Evolutionary conservation across 2,329 filamentous ascomycete genomes (phyloP).

Genomic region (Colletotrichum tanaceti): DNA sequence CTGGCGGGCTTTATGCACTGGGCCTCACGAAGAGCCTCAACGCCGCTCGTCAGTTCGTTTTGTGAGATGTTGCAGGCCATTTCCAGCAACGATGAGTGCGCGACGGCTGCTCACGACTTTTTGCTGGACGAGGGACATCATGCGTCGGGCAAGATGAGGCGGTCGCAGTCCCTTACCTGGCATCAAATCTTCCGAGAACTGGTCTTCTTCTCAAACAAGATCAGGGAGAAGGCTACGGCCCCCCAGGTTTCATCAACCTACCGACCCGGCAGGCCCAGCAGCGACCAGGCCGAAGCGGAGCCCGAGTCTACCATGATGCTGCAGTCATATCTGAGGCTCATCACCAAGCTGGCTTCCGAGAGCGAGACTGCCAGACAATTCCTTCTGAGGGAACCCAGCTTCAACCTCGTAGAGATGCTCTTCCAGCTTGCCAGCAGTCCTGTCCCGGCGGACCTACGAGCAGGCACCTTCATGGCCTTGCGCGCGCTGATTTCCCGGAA

Average conservation of each 20-base stretch:
- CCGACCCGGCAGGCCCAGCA: constrained; percentile 69
- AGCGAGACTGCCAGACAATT: constrained; percentile 79
- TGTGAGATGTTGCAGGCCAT: constrained; percentile 96
- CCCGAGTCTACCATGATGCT: constrained; percentile 97
- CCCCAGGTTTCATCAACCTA: constrained; percentile 63
- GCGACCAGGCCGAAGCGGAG: constrained; percentile 80
- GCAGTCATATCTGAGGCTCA: constrained; percentile 89
- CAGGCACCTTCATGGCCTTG: constrained; percentile 84
- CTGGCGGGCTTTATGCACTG: constrained; percentile 95
- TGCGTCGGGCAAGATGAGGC: constrained; percentile 80
- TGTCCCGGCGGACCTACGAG: constrained; percentile 81
- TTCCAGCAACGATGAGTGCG: constrained; percentile 83
- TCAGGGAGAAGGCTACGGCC: constrained; percentile 76
- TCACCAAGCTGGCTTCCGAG: constrained; percentile 82
- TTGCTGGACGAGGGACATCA: constrained; percentile 85
- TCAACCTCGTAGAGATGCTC: constrained; percentile 78
- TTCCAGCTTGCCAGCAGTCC: constrained; percentile 82
- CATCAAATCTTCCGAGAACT: constrained; percentile 92
- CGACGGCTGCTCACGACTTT: constrained; percentile 87
- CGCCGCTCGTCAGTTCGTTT: constrained; percentile 94
- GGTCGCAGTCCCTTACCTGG: constrained; percentile 90
- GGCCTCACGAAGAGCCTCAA: constrained; percentile 95
- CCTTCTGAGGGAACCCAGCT: constrained; percentile 73
- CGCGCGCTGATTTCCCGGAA: constrained; percentile 82
- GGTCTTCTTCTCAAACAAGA: constrained; percentile 82